Evolutionary conservation across 257 asterid species (phyloP), one percentile per base, ranked within the genome.

Genomic region (Solanum gandarillasii): DNA sequence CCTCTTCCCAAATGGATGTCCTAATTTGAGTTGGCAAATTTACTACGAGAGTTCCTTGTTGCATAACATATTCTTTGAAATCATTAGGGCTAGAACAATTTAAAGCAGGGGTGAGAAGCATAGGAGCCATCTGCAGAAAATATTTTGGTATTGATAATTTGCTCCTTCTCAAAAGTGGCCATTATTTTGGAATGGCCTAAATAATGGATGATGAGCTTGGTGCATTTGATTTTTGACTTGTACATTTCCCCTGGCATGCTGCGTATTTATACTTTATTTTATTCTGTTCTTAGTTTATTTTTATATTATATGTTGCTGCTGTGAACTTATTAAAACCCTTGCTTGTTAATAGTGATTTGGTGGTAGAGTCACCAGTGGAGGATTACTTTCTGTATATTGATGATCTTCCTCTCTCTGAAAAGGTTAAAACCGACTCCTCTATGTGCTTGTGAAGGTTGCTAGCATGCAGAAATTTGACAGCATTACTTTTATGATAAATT

Each of bases 341-440:
- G 31, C 83, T 86, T 48, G 29, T 5, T 82, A 48, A 39, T 75
- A 95, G 98, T 90, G 97, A 95, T 94, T 91, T 97, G 93, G 96
- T 97, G 84, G 99, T 97, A 76, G 95, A 94, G 79, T 97, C 99
- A 87, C 98, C 98, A 0, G 95, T 95, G 70, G 99, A 93, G 93
- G 94, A 97, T 88, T 97, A 95, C 92, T 95, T 97, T 91, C 89
- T 94, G 90, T 93, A 92, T 90, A 93, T 97, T 83, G 99, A 95
- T 88, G 98, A 94, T 87, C 99, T 97, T 89, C 98, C 98, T 65
- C 86, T 39, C 68, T 87, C 93, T 46, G 92, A 92, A 90, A 97
- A 95, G 98, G 98, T 97, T 87, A 89, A 92, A 52, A 62, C 43
- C 11, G 13, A 48, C 31, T 82, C 38, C 39, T 82, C 18, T 29